Evolutionary conservation across 2,329 filamentous ascomycete species (phyloP).

Genomic region (Pyricularia sp.): DNA sequence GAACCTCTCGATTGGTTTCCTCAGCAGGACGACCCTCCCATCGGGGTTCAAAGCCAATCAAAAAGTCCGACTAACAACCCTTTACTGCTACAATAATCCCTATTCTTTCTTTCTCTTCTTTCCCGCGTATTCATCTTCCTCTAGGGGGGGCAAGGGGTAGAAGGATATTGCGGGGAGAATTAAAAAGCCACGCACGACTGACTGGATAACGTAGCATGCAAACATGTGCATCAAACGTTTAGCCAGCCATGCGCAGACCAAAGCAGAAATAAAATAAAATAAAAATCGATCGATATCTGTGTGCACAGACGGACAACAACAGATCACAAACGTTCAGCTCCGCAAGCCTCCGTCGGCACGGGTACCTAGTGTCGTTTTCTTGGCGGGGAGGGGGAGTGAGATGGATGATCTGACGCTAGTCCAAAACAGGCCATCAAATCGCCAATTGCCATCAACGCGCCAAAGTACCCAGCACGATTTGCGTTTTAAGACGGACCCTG

Average conservation of each 20-base stretch:
- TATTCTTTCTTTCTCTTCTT: not conserved
- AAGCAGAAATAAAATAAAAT: not conserved
- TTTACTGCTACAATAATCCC: no score
- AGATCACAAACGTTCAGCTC: conserved; percentile 1
- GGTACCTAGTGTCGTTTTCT: not conserved
- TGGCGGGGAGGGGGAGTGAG: not conserved
- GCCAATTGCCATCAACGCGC: not conserved
- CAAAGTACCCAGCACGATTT: not conserved
- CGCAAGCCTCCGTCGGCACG: not conserved
- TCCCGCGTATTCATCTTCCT: not conserved
- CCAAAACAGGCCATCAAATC: conserved; percentile 2
- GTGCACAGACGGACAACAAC: not conserved
- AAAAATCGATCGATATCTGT: not conserved
- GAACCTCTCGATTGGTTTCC: not conserved
- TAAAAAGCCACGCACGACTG: not conserved
- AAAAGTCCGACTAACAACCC: no score
- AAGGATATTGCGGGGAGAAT: not conserved
- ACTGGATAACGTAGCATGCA: not conserved
- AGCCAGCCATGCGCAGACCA: not conserved
- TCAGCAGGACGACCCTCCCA: not conserved
- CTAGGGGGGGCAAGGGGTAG: not conserved
- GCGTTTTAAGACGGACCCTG: not conserved
- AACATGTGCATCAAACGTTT: not conserved
- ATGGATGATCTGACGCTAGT: conserved; percentile 1
- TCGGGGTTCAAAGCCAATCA: not conserved